phyloP scores from a whole-genome alignment of 2,329 filamentous ascomycete genomes.

The Verticillium klebahnii region DNA sequence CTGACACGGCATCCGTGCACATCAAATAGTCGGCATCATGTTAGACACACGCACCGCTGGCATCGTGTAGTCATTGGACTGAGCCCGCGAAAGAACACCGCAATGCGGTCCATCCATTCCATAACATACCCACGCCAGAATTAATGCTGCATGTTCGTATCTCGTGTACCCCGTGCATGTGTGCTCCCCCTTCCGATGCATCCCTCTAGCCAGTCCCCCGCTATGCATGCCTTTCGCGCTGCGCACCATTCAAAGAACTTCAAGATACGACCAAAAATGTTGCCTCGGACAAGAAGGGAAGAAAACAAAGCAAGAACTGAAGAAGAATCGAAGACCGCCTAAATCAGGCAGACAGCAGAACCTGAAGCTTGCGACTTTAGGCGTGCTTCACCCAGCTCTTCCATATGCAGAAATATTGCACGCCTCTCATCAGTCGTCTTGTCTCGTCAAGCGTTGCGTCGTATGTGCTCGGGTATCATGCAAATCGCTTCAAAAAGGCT shows the following conservation, averaged over 20 bases:
- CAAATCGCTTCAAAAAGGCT: constrained; percentile 15
- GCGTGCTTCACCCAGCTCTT: not conserved
- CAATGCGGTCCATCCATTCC: too few relatives aligned
- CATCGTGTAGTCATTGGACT: too few relatives aligned
- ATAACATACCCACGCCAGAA: not conserved
- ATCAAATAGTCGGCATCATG: too few relatives aligned
- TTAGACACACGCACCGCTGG: too few relatives aligned
- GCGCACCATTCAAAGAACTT: not conserved
- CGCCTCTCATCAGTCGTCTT: not conserved
- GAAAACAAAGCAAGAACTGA: not conserved
- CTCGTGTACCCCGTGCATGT: not conserved
- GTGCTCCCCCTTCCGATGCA: not conserved
- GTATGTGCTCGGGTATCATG: constrained; percentile 8
- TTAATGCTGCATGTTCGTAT: not conserved
- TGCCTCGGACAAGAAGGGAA: not conserved
- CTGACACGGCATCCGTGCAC: too few relatives aligned
- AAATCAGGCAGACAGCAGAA: not conserved
- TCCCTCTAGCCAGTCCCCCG: not conserved
- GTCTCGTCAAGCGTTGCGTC: not conserved
- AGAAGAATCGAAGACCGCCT: not conserved
- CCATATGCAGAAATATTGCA: not conserved
- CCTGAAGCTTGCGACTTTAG: not conserved
- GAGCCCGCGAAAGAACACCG: too few relatives aligned
- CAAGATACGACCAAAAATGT: too few relatives aligned
- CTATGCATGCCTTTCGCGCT: not conserved